Conservation (phyloP, 768 basidiomycete species). For the Suillus cothurnatus region DNA sequence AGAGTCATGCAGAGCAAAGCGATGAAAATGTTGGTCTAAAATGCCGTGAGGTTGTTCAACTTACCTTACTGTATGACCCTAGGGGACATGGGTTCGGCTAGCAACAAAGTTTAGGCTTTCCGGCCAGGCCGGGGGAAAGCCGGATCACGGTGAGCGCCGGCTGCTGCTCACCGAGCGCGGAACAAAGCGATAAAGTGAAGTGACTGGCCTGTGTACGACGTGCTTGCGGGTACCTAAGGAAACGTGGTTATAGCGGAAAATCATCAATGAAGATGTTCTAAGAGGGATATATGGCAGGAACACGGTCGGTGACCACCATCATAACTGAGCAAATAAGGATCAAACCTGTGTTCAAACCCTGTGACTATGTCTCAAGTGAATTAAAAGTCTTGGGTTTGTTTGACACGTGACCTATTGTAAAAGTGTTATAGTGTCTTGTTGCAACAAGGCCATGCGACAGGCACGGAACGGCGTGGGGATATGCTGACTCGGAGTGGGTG, state of each 20-base stretch:
- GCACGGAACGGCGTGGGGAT: neutral
- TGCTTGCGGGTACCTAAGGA: neutral
- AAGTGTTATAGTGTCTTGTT: constrained; percentile 1
- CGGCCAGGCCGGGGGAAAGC: neutral
- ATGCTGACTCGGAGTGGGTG: constrained; percentile 3
- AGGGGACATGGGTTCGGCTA: neutral
- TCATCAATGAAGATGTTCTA: constrained; percentile 4
- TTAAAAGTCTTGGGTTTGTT: too few species aligned
- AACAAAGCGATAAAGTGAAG: neutral
- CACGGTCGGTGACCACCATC: too few species aligned
- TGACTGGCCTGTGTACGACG: neutral
- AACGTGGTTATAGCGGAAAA: constrained; percentile 6
- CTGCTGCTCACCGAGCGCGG: neutral
- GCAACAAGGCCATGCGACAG: constrained; percentile 2
- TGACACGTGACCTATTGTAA: too few species aligned
- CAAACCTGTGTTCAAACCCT: too few species aligned
- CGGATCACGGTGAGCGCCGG: neutral
- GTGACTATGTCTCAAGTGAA: too few species aligned
- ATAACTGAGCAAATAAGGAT: constrained; percentile 34
- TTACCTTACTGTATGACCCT: neutral
- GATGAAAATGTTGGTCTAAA: too few species aligned
- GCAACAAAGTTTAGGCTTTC: neutral
- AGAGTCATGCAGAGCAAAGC: neutral
- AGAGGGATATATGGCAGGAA: constrained; percentile 17
- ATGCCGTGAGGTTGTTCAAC: neutral